These are phyloP conservation scores for Taphrina betulina DNA, from an alignment of 1,139 yeast species.

Conservation along the genomic window DNA sequence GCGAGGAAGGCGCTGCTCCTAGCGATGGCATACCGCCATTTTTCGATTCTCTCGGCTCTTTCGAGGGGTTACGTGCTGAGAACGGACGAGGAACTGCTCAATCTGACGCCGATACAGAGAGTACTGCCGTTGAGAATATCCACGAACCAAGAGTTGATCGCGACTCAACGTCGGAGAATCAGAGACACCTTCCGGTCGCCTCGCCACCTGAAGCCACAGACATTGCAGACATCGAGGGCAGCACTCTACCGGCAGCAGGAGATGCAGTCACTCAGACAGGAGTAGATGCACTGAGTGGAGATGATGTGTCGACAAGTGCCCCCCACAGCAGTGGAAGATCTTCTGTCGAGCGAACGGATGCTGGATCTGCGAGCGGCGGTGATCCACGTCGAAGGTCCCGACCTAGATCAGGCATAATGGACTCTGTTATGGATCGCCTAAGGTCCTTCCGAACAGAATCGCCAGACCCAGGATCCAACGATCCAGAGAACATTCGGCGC, in stretches of 20 bases:
- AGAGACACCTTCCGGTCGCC: no score
- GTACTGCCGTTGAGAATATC: neutral
- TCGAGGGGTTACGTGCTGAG: neutral
- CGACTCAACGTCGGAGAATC: no score
- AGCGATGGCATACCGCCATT: slow-evolving; percentile 27
- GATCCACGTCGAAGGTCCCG: neutral
- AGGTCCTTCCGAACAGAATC: slow-evolving; percentile 15
- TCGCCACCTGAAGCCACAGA: neutral
- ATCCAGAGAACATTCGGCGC: neutral
- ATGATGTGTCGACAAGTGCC: neutral
- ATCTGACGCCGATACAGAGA: neutral
- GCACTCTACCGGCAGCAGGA: neutral
- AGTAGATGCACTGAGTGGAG: neutral
- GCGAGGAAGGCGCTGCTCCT: slow-evolving; percentile 13
- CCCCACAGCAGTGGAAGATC: neutral
- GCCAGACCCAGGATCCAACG: neutral
- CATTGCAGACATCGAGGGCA: neutral
- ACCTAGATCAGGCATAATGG: slow-evolving; percentile 2
- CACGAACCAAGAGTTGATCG: no score
- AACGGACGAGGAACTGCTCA: neutral
- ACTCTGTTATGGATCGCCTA: slow-evolving; percentile 24
- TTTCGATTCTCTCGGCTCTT: slow-evolving; percentile 29
- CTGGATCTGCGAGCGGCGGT: neutral
- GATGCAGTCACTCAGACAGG: neutral
- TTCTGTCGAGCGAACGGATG: neutral